Evolutionary conservation across 108 stramenopile species (phyloP).

Genomic region (Skeletonema menzelii): DNA sequence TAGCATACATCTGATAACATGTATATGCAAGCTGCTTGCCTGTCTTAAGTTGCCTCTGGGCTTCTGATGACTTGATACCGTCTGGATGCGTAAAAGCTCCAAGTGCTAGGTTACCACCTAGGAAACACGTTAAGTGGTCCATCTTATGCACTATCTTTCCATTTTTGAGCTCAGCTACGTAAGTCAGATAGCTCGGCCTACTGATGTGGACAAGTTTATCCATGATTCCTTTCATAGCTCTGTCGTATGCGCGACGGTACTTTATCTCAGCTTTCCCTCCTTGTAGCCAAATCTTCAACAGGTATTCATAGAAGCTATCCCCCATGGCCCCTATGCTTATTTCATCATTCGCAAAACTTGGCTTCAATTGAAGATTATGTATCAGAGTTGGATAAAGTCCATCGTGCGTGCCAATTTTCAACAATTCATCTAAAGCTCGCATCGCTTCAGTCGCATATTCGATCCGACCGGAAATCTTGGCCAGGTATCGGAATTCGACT

Average conservation of each 20-base stretch:
- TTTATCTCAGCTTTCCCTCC: conserved; percentile 56
- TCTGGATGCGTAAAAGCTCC: conserved; percentile 65
- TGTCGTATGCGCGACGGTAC: conserved; percentile 61
- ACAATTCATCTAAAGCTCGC: conserved; percentile 42
- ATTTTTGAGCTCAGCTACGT: conserved; percentile 17
- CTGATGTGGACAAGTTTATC: conserved; percentile 49
- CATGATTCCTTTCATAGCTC: conserved; percentile 62
- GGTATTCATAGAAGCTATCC: conserved; percentile 79
- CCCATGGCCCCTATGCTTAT: conserved; percentile 75
- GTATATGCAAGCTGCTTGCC: conserved; percentile 54
- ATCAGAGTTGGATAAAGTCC: conserved; percentile 47
- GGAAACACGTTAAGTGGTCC: conserved; percentile 82
- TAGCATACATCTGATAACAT: conserved; percentile 52
- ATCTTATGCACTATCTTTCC: conserved; percentile 45
- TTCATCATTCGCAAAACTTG: conserved; percentile 36
- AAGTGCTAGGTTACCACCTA: conserved; percentile 72
- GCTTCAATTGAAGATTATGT: conserved; percentile 19
- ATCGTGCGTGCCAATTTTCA: conserved; percentile 27
- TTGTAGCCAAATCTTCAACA: conserved; percentile 78
- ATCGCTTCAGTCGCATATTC: conserved; percentile 40
- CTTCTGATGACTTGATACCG: conserved; percentile 35
- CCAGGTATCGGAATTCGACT: conserved; percentile 41
- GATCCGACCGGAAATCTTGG: conserved; percentile 31
- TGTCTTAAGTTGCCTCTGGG: conserved; percentile 54
- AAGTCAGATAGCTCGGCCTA: conserved; percentile 44